These are phyloP conservation scores for Stemphylium beticola DNA, from an alignment of 2,329 filamentous ascomycete species.

Conservation along the genomic window DNA sequence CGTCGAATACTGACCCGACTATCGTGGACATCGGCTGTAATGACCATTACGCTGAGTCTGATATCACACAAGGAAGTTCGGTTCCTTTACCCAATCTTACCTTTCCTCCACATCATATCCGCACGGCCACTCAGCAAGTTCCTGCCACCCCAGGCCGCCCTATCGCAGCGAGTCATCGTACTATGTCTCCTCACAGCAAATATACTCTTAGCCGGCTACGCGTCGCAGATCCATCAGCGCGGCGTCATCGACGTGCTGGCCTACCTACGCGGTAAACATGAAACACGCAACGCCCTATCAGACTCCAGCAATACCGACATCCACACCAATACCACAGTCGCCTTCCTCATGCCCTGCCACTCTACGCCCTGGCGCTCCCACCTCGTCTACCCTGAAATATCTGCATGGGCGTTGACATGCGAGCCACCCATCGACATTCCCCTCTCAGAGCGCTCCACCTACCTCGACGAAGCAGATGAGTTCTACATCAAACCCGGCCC, in stretches of 20 bases:
- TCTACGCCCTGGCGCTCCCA: constrained; percentile 94
- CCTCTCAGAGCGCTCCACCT: constrained; percentile 66
- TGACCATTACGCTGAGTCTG: constrained; percentile 72
- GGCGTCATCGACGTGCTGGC: constrained; percentile 77
- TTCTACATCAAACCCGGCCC: constrained; percentile 75
- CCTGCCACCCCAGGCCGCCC: constrained; percentile 56
- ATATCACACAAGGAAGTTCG: constrained; percentile 97
- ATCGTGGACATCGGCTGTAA: constrained; percentile 57
- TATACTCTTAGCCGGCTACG: constrained; percentile 73
- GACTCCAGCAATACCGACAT: constrained; percentile 45
- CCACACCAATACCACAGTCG: constrained; percentile 57
- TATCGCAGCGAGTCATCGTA: constrained; percentile 59
- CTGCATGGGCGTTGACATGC: constrained; percentile 85
- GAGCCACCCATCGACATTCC: constrained; percentile 81
- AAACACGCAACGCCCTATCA: constrained; percentile 48
- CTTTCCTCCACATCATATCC: constrained; percentile 81
- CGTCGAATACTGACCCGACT: constrained; percentile 34
- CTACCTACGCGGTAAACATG: constrained; percentile 77
- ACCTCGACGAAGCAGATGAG: constrained; percentile 87
- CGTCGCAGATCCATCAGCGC: constrained; percentile 75
- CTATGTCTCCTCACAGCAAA: constrained; percentile 68
- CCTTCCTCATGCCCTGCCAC: constrained; percentile 95
- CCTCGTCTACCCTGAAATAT: constrained; percentile 74
- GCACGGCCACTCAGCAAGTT: constrained; percentile 71
- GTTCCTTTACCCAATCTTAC: constrained; percentile 92